phyloP scores from a whole-genome alignment of 1,284 basidiomycete genomes.

The Cystobasidium sp. region DNA sequence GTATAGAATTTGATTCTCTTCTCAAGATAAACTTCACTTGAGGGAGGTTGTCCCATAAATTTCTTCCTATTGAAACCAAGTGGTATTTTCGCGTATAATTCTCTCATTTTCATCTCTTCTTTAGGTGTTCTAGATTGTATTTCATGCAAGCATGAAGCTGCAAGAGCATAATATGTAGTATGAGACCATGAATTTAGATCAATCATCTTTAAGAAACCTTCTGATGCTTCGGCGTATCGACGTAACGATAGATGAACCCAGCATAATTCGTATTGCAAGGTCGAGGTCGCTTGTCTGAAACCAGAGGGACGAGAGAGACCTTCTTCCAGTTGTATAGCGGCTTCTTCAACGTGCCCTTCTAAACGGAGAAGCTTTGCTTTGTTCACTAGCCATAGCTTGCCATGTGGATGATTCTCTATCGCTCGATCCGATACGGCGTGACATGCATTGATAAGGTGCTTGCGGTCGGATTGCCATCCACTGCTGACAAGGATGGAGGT shows the following conservation, averaged over 20 bases:
- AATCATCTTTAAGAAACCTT: constrained; percentile 48
- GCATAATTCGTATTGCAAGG: constrained; percentile 51
- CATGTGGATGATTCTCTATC: constrained; percentile 45
- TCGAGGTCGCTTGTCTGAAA: constrained; percentile 51
- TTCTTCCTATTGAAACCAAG: constrained; percentile 46
- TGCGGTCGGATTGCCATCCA: constrained; percentile 51
- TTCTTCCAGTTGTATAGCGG: constrained; percentile 45
- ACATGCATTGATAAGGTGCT: constrained; percentile 44
- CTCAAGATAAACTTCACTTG: constrained; percentile 48
- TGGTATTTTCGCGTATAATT: constrained; percentile 45
- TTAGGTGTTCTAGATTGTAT: constrained; percentile 35
- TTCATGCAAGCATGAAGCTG: constrained; percentile 49
- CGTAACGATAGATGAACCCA: constrained; percentile 49
- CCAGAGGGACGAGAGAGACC: constrained; percentile 39
- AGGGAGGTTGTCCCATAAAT: constrained; percentile 48
- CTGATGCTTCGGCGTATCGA: constrained; percentile 45
- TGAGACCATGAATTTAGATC: constrained; percentile 50
- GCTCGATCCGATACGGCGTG: constrained; percentile 44
- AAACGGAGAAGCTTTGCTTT: constrained; percentile 49
- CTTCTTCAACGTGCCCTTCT: constrained; percentile 41
- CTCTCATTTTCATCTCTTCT: constrained; percentile 38
- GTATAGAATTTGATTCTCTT: constrained; percentile 45
- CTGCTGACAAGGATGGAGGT: constrained; percentile 49
- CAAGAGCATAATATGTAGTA: constrained; percentile 49
- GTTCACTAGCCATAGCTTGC: constrained; percentile 51